Conservation (phyloP, 768 basidiomycete species). For the Agaricus blazei region DNA sequence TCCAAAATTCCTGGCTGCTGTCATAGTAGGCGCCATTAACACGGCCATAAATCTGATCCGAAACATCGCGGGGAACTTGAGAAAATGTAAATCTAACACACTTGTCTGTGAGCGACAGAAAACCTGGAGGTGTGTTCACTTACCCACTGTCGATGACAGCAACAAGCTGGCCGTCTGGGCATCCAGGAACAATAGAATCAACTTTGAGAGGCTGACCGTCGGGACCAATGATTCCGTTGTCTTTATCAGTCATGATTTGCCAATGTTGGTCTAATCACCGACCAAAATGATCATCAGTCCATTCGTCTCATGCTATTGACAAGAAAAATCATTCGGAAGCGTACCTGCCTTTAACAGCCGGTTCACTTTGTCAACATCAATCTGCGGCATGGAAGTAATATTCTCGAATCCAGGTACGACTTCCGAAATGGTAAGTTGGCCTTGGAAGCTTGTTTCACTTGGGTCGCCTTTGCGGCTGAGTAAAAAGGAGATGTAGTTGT, state of each 20-base stretch:
- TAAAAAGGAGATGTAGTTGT: conserved; percentile 66
- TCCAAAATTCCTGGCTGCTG: conserved; percentile 52
- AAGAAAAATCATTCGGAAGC: conserved; percentile 5
- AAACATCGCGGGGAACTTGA: conserved; percentile 66
- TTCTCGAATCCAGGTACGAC: conserved; percentile 56
- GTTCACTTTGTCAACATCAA: conserved; percentile 63
- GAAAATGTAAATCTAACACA: conserved; percentile 30
- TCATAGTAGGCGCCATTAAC: conserved; percentile 71
- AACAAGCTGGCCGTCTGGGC: conserved; percentile 58
- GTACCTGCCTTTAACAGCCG: conserved; percentile 44
- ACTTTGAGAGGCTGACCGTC: conserved; percentile 60
- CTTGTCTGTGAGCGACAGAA: background rate
- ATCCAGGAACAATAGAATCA: conserved; percentile 64
- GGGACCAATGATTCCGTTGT: conserved; percentile 68
- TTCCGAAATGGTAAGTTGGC: conserved; percentile 69
- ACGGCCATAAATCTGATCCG: conserved; percentile 78
- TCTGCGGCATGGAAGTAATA: conserved; percentile 56
- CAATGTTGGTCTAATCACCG: conserved; percentile 62
- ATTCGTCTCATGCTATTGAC: background rate
- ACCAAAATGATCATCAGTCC: conserved; percentile 6
- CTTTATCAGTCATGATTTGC: conserved; percentile 66
- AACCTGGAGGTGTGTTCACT: conserved; percentile 7
- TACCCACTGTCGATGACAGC: conserved; percentile 74
- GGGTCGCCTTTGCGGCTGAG: conserved; percentile 59
- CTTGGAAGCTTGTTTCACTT: conserved; percentile 36